phyloP scores from a whole-genome alignment of 345 rosid species.

The Aquilaria malaccensis region DNA sequence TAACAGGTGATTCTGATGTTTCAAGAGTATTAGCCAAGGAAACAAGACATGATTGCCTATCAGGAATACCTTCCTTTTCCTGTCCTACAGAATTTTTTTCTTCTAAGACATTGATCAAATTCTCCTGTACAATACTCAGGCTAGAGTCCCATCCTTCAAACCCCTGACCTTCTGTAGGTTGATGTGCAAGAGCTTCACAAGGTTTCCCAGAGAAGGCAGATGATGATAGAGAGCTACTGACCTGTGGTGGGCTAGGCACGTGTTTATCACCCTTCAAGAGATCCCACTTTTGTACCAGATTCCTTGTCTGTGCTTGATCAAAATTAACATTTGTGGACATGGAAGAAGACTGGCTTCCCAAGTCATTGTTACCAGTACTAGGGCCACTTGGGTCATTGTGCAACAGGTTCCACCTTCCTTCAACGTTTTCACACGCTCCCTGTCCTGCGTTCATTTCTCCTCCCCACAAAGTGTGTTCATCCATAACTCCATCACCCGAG shows the following conservation, averaged over 20 bases:
- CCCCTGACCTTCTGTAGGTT: conserved; percentile 21
- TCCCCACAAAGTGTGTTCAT: conserved; percentile 16
- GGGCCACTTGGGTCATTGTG: conserved; percentile 25
- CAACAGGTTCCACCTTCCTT: conserved; percentile 19
- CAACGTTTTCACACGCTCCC: conserved; percentile 20
- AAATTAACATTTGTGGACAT: conserved; percentile 23
- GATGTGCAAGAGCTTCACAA: conserved; percentile 18
- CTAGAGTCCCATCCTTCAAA: conserved; percentile 27
- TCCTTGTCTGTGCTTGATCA: conserved; percentile 24
- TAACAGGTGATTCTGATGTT: conserved; percentile 33
- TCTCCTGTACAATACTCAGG: conserved; percentile 15
- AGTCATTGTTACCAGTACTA: conserved; percentile 18
- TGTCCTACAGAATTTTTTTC: conserved; percentile 14
- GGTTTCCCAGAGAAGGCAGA: conserved; percentile 28
- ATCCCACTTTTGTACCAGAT: conserved; percentile 22
- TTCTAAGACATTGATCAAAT: conserved; percentile 15
- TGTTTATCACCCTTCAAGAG: conserved; percentile 22
- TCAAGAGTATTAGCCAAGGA: conserved; percentile 36
- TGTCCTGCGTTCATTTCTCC: conserved; percentile 10
- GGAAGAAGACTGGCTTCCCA: conserved; percentile 34
- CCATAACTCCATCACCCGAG: conserved; percentile 19
- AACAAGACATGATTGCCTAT: conserved; percentile 28
- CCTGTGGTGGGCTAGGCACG: conserved; percentile 29
- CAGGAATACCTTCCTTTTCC: conserved; percentile 33
- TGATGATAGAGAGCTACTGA: conserved; percentile 26